These are phyloP conservation scores for Lactarius sanguifluus DNA, from an alignment of 768 basidiomycete species.

Conservation along the genomic window DNA sequence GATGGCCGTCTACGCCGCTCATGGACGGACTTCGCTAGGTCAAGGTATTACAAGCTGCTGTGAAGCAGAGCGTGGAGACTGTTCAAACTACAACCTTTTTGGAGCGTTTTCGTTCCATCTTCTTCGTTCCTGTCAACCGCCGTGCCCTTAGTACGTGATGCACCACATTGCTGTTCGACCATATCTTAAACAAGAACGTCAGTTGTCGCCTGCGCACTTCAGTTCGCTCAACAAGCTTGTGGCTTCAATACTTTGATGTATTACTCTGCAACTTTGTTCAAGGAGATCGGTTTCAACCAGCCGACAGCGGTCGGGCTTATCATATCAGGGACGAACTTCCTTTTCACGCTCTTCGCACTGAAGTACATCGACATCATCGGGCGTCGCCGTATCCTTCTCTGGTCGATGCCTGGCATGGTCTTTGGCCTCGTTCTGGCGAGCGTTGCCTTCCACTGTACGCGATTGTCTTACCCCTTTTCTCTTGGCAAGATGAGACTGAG, in stretches of 20 bases:
- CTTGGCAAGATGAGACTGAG: not conserved
- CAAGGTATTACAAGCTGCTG: slow-evolving; percentile 57
- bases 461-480: not conserved
- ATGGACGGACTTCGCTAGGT: slow-evolving; percentile 40
- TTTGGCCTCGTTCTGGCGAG: slow-evolving; percentile 61
- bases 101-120: slow-evolving; percentile 52
- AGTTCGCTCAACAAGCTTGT: slow-evolving; percentile 78
- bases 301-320: slow-evolving; percentile 80
- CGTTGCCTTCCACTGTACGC: slow-evolving; percentile 61
- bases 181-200: not conserved
- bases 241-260: slow-evolving; percentile 61
- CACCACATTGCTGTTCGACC: not conserved
- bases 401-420: slow-evolving; percentile 72
- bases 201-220: slow-evolving; percentile 80
- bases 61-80: slow-evolving; percentile 61
- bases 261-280: slow-evolving; percentile 74
- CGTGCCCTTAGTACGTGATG: slow-evolving; percentile 62
- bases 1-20: no score
- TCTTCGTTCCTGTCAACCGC: slow-evolving; percentile 58
- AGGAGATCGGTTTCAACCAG: slow-evolving; percentile 78
- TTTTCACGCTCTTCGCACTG: slow-evolving; percentile 75
- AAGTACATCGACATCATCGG: slow-evolving; percentile 73
- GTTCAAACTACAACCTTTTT: slow-evolving; percentile 55
- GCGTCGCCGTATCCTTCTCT: slow-evolving; percentile 66
- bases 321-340: slow-evolving; percentile 74